phyloP scores from a whole-genome alignment of 768 basidiomycete genomes.

The Naganishia vishniacii region DNA sequence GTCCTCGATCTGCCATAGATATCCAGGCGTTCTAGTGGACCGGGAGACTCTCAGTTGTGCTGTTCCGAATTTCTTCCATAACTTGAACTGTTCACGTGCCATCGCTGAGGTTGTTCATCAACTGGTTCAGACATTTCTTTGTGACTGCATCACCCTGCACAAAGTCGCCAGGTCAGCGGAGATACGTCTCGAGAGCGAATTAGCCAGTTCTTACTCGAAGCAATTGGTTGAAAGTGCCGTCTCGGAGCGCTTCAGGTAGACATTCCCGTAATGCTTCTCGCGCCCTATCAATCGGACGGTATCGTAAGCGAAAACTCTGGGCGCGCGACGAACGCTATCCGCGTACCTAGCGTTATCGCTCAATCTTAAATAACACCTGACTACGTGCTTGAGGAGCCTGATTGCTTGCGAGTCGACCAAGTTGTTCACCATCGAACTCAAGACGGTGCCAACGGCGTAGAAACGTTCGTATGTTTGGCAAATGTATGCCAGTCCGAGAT shows the following conservation, averaged over 20 bases:
- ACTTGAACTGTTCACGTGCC: constrained; percentile 3
- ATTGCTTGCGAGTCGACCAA: constrained; percentile 97
- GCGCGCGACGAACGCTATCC: constrained; percentile 23
- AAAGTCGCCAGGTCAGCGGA: neutral
- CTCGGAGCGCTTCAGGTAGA: constrained; percentile 87
- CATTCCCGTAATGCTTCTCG: constrained; percentile 92
- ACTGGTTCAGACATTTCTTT: constrained; percentile 46
- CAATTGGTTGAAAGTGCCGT: constrained; percentile 83
- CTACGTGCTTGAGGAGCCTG: constrained; percentile 91
- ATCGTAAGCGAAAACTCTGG: neutral
- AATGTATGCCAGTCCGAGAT: constrained; percentile 95
- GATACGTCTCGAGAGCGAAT: neutral
- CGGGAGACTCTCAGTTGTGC: neutral
- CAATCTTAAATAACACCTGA: constrained; percentile 88
- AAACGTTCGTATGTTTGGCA: constrained; percentile 99
- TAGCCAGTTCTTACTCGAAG: constrained; percentile 61
- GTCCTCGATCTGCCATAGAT: neutral
- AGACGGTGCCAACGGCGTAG: constrained; percentile 95
- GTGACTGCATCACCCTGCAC: constrained; percentile 92
- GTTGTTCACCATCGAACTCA: constrained; percentile 98
- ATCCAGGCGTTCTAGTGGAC: too few relatives aligned
- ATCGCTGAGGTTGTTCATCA: constrained; percentile 43
- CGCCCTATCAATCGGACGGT: constrained; percentile 58
- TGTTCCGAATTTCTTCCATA: neutral
- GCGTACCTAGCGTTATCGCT: constrained; percentile 91